Evolutionary conservation across 1,139 yeast species (phyloP), one percentile per base, ranked within the genome.

Genomic region (Candida sanyaensis): DNA sequence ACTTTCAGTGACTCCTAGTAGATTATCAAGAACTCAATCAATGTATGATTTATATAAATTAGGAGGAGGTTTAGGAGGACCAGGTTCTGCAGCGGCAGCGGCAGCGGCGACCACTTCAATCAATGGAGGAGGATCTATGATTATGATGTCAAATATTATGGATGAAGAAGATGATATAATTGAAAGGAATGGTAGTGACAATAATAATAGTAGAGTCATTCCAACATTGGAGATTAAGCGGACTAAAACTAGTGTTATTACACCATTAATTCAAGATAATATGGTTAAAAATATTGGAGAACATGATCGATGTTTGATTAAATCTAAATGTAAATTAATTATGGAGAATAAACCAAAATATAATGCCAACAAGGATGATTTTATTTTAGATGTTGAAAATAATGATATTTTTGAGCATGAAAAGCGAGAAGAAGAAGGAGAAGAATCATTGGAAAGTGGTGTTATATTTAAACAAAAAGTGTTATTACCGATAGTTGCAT

Each of bases 401-500:
- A 38, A 41, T 5, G 43, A 44, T 7, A 24, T 21, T 5, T 31
- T 33, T 5, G 38, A 17, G 3, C 21, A 17, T 17, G 21, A 17
- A 17, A 17, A 17, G 21, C 21, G 21, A 17, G 21, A 30, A n/a
- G n/a, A n/a, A n/a, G n/a, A n/a, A n/a, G n/a, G n/a, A n/a, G n/a
- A n/a, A 11, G 32, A 10, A 30, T 5, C n/a, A 11, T 17, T 17
- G 21, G 21, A 17, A 17, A 3, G 21, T 17, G 10, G 32, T 27
- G 24, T 57, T 3, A 55, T 62, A 23, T 55, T 57, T 17, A 57
- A 60, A 29, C 60, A 55, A 43, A 59, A 56, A 41, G 55, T 58
- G n/a, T 56, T 77, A 37, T 64, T 71, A 8, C 73, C 81, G 0
- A 62, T 67, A 47, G 77, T 75, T 5, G 84, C 84, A 5, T 80